phyloP scores from a whole-genome alignment of 2,329 filamentous ascomycete species.

The Trichothecium roseum region DNA sequence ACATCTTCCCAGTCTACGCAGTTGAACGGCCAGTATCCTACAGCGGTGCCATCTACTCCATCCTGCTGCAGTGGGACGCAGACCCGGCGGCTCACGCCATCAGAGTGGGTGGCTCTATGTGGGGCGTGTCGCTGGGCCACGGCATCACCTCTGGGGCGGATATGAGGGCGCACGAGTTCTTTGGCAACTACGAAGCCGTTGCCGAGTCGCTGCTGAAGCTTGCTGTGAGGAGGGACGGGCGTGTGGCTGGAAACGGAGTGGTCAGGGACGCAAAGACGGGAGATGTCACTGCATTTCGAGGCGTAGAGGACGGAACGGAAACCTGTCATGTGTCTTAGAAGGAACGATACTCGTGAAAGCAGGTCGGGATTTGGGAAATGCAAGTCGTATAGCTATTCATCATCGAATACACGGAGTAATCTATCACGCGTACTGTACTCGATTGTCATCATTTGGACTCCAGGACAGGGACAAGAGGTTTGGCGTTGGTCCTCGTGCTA shows the following conservation, averaged over 20 bases:
- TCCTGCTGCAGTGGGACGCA: constrained; percentile 38
- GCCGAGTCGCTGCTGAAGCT: constrained; percentile 25
- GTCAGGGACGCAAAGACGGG: constrained; percentile 26
- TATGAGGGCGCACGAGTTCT: constrained; percentile 40
- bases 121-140: constrained; percentile 50
- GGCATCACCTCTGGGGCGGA: constrained; percentile 27
- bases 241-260: constrained; percentile 33
- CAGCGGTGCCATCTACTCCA: constrained; percentile 44
- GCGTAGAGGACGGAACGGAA: no score
- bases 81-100: constrained; percentile 39
- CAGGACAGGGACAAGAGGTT: no score
- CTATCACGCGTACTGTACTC: no score
- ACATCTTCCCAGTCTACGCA: constrained; percentile 35
- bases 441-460: no score
- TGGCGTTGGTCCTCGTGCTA: no score
- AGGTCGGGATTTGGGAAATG: no score
- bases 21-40: constrained; percentile 25
- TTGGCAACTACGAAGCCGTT: constrained; percentile 39
- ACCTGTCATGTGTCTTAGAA: no score
- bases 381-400: no score
- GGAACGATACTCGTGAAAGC: no score
- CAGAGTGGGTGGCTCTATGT: constrained; percentile 26
- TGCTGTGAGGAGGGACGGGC: constrained; percentile 23
- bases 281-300: constrained; percentile 17
- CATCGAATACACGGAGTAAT: no score